phyloP scores from a whole-genome alignment of 352 stramenopile species.

The Phytophthora pini region DNA sequence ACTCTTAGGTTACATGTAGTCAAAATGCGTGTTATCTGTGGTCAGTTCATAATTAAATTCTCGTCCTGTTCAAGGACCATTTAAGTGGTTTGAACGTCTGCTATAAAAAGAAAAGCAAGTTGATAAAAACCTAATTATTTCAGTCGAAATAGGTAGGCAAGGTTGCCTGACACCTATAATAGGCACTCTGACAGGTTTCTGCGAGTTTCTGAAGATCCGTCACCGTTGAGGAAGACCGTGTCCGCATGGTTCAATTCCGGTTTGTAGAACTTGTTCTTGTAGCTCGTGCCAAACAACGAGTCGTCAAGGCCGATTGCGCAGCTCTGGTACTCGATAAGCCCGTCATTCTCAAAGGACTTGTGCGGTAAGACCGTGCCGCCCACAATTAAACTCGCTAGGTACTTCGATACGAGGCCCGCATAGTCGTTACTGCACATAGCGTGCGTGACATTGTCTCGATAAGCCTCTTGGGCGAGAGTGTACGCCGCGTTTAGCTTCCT shows the following conservation, averaged over 20 bases:
- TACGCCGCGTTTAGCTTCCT: slow-evolving; percentile 33
- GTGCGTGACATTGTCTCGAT: slow-evolving; percentile 38
- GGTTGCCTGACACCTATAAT: slow-evolving; percentile 4
- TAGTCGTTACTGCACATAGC: slow-evolving; percentile 47
- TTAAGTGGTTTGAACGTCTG: no score
- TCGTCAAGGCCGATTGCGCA: slow-evolving; percentile 41
- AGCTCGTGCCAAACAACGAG: slow-evolving; percentile 38
- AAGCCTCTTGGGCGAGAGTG: slow-evolving; percentile 33
- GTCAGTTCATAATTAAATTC: no score
- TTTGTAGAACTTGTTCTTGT: slow-evolving; percentile 44
- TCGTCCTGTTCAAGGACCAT: no score
- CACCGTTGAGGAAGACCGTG: slow-evolving; percentile 44
- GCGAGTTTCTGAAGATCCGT: slow-evolving; percentile 38
- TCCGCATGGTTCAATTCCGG: slow-evolving; percentile 58
- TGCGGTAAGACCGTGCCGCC: slow-evolving; percentile 25
- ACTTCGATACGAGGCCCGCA: slow-evolving; percentile 38
- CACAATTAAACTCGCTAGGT: slow-evolving; percentile 29
- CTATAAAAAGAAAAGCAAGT: no score
- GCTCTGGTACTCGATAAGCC: slow-evolving; percentile 53
- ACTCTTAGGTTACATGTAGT: no score
- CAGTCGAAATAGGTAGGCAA: no score
- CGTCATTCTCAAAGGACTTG: slow-evolving; percentile 43
- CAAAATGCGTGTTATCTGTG: no score
- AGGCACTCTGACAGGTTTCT: slow-evolving; percentile 54
- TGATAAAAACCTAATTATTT: no score